Evolutionary conservation across 2,329 filamentous ascomycete genomes (phyloP).

Genomic region (Elsinoe necatrix): DNA sequence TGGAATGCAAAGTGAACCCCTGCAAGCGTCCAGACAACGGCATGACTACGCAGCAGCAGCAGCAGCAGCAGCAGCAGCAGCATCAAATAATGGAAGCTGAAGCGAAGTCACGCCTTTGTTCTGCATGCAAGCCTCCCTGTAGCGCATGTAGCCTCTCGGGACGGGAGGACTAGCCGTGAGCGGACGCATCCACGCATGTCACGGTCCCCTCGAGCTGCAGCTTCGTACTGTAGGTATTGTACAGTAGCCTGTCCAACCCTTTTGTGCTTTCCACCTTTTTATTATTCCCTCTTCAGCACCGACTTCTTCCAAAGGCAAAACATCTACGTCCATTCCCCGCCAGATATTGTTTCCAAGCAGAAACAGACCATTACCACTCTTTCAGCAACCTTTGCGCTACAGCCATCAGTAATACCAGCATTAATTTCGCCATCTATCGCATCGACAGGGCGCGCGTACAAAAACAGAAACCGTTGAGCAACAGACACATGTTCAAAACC

Average conservation of each 20-base stretch:
- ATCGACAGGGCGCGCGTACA: background rate
- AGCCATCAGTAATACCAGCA: background rate
- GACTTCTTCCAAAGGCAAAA: background rate
- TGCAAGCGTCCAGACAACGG: conserved; percentile 11
- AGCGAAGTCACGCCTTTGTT: background rate
- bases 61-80: no score
- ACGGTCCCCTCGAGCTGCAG: background rate
- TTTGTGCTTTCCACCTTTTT: background rate
- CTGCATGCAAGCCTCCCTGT: background rate
- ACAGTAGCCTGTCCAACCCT: conserved; percentile 11
- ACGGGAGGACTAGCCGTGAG: background rate
- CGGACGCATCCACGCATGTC: conserved; percentile 11
- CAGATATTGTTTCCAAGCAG: background rate
- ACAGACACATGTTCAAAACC: background rate
- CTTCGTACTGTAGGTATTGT: no score
- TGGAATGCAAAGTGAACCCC: conserved; percentile 3
- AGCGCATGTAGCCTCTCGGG: background rate
- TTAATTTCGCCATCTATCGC: background rate
- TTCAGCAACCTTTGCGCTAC: background rate
- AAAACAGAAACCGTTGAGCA: conserved; percentile 6
- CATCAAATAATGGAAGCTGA: background rate
- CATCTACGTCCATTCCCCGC: background rate
- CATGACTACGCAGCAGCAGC: no score
- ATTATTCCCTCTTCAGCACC: background rate
- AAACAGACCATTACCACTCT: conserved; percentile 4